Base-by-base conservation (phyloP, 371 early-diverging fungal species). In the Synchytrium microbalum region DNA sequence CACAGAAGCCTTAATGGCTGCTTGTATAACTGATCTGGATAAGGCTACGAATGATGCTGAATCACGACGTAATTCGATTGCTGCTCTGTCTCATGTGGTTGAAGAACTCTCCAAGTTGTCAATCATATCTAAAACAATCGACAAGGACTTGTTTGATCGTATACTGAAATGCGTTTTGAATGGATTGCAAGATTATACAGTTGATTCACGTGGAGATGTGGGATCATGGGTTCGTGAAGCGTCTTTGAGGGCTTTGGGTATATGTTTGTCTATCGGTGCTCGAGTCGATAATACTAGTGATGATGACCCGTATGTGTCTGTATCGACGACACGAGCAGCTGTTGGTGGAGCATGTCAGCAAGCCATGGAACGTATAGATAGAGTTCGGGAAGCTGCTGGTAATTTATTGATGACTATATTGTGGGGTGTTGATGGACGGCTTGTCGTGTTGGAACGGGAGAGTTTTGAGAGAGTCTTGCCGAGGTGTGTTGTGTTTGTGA, bases 181-280 rank as follows among this genome's bases (percentile, higher is more conserved):
- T 0, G 90, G 88, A 13, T 72, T 95, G 55, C 76, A 84, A 8
- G 96, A 98, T 70, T 93, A 94, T 67, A 87, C 86, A 51, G 83
- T 83, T 0, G 95, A 96, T 65, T 85, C 86, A 33, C 86, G 95
- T 28, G 98, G 98, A 19, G 98, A 98, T 73, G 90, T 98, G 16
- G 98, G 98, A 0, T 93, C 94, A 0, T 92, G 92, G 90, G 84
- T 92, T 3, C 90, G 98, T 25, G 80, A 86, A 64, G 85, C 88
- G 5, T 74, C 81, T 32, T 86, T 92, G 82, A 69, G 76, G 1
- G 79, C 80, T 5, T 72, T 91, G 55, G 69, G 72, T 10, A 59
- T 65, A n/a, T 60, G 86, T 58, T 38, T 84, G 1, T 80, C 79
- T 0, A 55, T 73, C 3, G 67, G 85, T 23, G 68, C 75, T 2